These are phyloP conservation scores for Nicotiana sylvestris DNA, from an alignment of 257 asterid species.

Conservation along the genomic window DNA sequence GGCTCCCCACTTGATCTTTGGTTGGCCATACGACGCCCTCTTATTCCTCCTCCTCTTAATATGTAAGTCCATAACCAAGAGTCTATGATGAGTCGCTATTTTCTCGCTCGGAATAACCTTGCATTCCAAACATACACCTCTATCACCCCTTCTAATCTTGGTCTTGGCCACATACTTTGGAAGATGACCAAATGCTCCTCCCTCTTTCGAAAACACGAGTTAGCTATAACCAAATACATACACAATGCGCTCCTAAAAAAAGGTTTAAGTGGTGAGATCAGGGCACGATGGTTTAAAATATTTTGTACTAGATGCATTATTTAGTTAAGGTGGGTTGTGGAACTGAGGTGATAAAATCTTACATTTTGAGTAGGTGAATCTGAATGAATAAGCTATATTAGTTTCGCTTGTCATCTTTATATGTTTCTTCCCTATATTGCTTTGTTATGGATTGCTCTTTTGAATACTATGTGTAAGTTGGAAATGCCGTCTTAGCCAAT, in stretches of 20 bases:
- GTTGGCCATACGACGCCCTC: no score
- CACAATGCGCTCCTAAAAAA: background rate
- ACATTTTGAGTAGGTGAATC: background rate
- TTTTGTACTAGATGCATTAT: no score
- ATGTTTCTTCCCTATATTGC: background rate
- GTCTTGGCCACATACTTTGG: no score
- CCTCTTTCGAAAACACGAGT: no score
- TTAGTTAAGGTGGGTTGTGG: background rate
- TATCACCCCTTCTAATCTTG: no score
- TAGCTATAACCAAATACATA: background rate
- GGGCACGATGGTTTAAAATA: background rate
- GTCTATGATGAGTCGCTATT: no score
- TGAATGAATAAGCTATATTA: background rate
- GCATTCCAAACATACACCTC: no score
- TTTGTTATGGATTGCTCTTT: background rate
- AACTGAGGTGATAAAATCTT: background rate
- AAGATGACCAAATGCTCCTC: no score
- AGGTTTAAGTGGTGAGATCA: background rate
- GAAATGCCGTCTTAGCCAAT: background rate
- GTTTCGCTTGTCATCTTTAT: background rate
- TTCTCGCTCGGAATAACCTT: no score
- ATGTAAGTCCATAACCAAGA: no score
- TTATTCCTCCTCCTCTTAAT: no score
- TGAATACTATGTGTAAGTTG: background rate
- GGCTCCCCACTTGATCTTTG: no score